phyloP scores from a whole-genome alignment of 805 yeast genomes.

The Candida michaelii region DNA sequence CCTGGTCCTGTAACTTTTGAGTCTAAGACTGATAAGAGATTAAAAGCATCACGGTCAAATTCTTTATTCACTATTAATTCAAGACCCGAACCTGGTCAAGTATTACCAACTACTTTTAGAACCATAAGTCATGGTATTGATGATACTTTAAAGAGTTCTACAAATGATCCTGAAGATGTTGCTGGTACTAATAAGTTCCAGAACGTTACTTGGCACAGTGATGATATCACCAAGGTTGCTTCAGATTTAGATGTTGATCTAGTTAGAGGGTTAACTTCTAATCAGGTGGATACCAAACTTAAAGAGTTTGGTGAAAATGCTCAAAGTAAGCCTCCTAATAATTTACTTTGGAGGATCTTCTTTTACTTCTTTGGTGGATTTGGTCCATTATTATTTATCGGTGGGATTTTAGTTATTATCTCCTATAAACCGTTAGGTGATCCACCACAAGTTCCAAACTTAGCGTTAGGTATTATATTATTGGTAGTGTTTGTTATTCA shows the following conservation, averaged over 20 bases:
- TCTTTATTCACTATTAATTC: conserved; percentile 7
- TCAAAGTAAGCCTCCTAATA: conserved; percentile 37
- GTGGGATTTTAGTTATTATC: conserved; percentile 42
- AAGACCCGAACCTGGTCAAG: conserved; percentile 12
- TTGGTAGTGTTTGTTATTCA: conserved; percentile 40
- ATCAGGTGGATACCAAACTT: conserved; percentile 14
- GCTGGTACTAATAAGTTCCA: conserved; percentile 17
- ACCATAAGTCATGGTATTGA: conserved; percentile 39
- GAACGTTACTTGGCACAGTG: conserved; percentile 30
- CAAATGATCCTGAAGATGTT: conserved; percentile 11
- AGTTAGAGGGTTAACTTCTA: conserved; percentile 22
- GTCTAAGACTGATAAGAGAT: background rate
- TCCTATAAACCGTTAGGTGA: conserved; percentile 50
- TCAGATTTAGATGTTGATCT: conserved; percentile 20
- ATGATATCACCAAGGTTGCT: conserved; percentile 23
- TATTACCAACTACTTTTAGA: conserved; percentile 36
- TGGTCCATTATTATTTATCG: conserved; percentile 41
- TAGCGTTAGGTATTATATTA: conserved; percentile 42
- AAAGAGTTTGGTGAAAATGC: conserved; percentile 33
- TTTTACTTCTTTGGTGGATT: conserved; percentile 49
- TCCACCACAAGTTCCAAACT: conserved; percentile 45
- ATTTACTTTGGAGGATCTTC: conserved; percentile 31
- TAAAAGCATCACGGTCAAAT: background rate
- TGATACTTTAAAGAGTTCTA: conserved; percentile 8
- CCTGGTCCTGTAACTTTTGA: background rate